Evolutionary conservation across 1,284 basidiomycete genomes (phyloP).

Genomic region (Ganoderma lingzhi): DNA sequence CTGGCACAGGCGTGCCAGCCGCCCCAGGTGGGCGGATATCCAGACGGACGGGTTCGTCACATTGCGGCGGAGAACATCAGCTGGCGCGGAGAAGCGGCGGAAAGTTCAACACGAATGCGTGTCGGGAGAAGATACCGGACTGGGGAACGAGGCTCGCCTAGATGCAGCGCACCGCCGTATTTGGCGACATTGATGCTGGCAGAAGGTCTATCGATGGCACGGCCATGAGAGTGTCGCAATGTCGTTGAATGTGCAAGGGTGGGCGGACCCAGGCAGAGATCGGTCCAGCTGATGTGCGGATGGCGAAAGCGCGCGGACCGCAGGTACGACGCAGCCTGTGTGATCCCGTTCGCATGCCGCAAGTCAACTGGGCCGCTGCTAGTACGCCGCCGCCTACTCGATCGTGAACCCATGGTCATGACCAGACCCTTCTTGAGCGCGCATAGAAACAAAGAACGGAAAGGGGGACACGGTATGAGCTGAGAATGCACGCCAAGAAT

Average conservation of each 20-base stretch:
- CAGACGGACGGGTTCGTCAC: constrained; percentile 6
- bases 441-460: constrained; percentile 5
- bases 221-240: constrained; percentile 17
- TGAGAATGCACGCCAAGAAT: constrained; percentile 11
- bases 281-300: constrained; percentile 23
- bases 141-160: constrained; percentile 10
- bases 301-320: constrained; percentile 22
- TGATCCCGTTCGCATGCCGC: constrained; percentile 15
- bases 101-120: constrained; percentile 2
- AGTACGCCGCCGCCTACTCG: constrained; percentile 3
- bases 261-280: constrained; percentile 2
- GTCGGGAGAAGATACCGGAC: constrained; percentile 13
- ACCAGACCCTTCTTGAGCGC: constrained; percentile 2
- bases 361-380: constrained; percentile 15
- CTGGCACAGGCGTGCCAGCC: background rate
- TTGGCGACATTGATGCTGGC: constrained; percentile 15
- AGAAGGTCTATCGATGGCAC: constrained; percentile 20
- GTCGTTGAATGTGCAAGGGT: background rate
- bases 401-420: constrained; percentile 7
- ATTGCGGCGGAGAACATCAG: constrained; percentile 10
- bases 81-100: constrained; percentile 2
- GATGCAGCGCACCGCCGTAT: constrained; percentile 9
- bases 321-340: constrained; percentile 14
- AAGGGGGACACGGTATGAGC: background rate
- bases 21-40: constrained; percentile 1